phyloP scores from a whole-genome alignment of 768 basidiomycete genomes.

The Pleurotus pulmonarius region DNA sequence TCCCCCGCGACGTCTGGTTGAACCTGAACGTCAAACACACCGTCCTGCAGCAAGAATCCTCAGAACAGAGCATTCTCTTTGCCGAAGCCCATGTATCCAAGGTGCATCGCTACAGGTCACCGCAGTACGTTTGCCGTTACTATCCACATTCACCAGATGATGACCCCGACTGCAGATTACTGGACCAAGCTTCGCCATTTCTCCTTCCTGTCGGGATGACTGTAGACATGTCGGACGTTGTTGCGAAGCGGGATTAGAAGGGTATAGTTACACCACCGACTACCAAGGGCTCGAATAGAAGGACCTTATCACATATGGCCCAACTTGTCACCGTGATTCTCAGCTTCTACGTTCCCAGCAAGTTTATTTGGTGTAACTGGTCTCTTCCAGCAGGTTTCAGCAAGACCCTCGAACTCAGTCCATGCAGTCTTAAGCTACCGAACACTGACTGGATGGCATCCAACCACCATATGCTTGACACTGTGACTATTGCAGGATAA shows the following conservation, averaged over 20 bases:
- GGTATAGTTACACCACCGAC: not conserved
- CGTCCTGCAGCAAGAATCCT: slow-evolving; percentile 35
- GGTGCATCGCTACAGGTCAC: slow-evolving; percentile 65
- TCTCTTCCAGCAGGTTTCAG: too few relatives aligned
- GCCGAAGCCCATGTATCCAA: slow-evolving; percentile 39
- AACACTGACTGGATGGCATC: too few relatives aligned
- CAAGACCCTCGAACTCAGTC: too few relatives aligned
- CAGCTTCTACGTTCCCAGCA: too few relatives aligned
- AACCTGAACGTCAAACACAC: slow-evolving; percentile 56
- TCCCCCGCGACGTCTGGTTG: slow-evolving; percentile 53
- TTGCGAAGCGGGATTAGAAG: not conserved
- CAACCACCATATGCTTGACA: too few relatives aligned
- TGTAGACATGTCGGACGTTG: slow-evolving; percentile 13
- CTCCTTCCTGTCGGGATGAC: slow-evolving; percentile 51
- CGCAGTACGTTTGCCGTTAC: slow-evolving; percentile 58
- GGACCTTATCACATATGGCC: not conserved
- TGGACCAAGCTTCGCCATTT: slow-evolving; percentile 62
- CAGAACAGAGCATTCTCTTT: slow-evolving; percentile 40
- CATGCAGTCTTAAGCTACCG: too few relatives aligned
- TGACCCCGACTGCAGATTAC: slow-evolving; percentile 31
- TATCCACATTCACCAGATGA: slow-evolving; percentile 7
- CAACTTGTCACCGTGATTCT: too few relatives aligned
- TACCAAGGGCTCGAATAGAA: not conserved
- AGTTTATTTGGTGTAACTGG: too few relatives aligned
- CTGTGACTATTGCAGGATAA: too few relatives aligned